Evolutionary conservation across 106 monocot species (phyloP), one percentile per base, ranked within the genome.

Genomic region (Gastrodia elata): DNA sequence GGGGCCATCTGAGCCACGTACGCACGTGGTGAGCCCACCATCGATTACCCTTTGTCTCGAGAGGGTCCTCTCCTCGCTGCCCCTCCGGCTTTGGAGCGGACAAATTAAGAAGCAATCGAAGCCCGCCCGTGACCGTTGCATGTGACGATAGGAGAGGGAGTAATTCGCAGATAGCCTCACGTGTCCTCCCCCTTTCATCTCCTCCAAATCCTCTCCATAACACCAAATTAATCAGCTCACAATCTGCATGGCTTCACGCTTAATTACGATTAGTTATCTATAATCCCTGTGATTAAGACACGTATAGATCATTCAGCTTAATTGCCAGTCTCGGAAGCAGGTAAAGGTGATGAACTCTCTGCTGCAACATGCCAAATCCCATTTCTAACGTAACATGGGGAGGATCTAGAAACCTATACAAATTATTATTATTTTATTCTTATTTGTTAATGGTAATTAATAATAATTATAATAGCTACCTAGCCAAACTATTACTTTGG

Each of bases 41-140:
- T 0, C 6, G 2, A 10, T 44, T 16, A 14, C 44, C 1, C 44
- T 56, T 24, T 56, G 22, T 56, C 56, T 0, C 56, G n/a, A n/a
- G n/a, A n/a, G n/a, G n/a, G n/a, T n/a, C 7, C 55, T 55, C 20
- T 24, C 2, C 7, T 24, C 28, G 25, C 26, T 58, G 26, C 8
- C 58, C 10, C 58, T 28, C 58, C 58, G 57, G 61, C 61, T 61
- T 3, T 38, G 67, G 67, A 67, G 34, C 36, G 67, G 67, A 67
- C 67, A 67, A 67, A n/a, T n/a, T n/a, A n/a, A 67, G 67, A 24
- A 67, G 67, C 67, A 24, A 67, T 34, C 67, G 11, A 67, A 37
- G 67, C 67, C 0, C 67, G 67, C 67, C 67, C 67, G 67, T 67
- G 67, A 67, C 34, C 67, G 10, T n/a, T 67, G 67, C 67, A 67